Conservation (phyloP, 2,329 filamentous ascomycete genomes). For the Colletotrichum musae region DNA sequence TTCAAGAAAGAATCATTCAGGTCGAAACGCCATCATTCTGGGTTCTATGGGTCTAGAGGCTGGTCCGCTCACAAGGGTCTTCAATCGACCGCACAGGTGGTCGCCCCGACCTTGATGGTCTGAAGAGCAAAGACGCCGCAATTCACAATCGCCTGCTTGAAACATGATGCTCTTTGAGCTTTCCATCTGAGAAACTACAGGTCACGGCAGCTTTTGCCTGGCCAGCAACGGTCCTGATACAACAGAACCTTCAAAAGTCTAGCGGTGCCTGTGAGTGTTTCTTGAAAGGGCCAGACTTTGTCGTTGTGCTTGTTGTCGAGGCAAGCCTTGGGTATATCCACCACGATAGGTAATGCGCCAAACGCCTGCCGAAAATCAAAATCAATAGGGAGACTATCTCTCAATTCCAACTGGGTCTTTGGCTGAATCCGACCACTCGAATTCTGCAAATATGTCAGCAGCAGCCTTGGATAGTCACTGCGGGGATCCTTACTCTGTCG, state of each 20-base stretch:
- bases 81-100: too few species aligned
- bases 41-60: too few species aligned
- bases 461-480: not conserved
- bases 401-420: conserved; percentile 49
- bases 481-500: conserved; percentile 79
- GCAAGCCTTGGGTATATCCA: conserved; percentile 27
- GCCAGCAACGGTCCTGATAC: too few species aligned
- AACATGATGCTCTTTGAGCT: too few species aligned
- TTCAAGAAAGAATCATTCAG: too few species aligned
- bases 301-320: not conserved
- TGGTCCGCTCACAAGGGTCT: too few species aligned
- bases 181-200: too few species aligned
- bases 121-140: too few species aligned
- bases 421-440: conserved; percentile 57
- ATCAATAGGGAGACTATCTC: conserved; percentile 31
- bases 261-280: not conserved
- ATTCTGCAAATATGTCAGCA: conserved; percentile 47
- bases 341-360: conserved; percentile 16
- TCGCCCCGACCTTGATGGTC: too few species aligned
- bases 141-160: too few species aligned
- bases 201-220: too few species aligned
- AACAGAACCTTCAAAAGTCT: not conserved
- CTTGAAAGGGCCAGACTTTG: not conserved
- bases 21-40: too few species aligned
- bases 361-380: conserved; percentile 25